Percentiles rank a stretch among this genome's conserved stretches.
These are phyloP conservation scores for Neonectria hederae DNA, from an alignment of 2,329 filamentous ascomycete species.

Conservation along the genomic window DNA sequence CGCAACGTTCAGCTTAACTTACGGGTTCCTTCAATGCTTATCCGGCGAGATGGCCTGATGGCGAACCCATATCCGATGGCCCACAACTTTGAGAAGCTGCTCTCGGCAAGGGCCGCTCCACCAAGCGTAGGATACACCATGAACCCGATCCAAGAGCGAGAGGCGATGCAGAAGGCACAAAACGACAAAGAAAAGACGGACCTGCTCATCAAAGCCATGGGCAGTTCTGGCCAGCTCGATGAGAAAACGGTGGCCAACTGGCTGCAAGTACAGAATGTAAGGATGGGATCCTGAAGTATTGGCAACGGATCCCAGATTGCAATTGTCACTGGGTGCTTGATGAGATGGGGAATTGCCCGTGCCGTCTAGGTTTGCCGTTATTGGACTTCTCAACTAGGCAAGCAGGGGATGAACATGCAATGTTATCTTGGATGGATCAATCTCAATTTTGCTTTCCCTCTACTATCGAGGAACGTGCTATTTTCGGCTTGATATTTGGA, in stretches of 20 bases:
- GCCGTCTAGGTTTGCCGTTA: neutral
- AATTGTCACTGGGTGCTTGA: neutral
- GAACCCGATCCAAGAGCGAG: constrained; percentile 59
- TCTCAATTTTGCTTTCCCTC: constrained; percentile 1
- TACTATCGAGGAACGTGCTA: neutral
- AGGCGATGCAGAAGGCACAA: constrained; percentile 57
- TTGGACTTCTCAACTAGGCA: neutral
- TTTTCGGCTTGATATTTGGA: neutral
- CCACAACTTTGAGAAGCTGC: constrained; percentile 56
- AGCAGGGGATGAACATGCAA: too few species aligned
- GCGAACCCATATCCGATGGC: constrained; percentile 54
- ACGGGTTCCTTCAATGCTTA: constrained; percentile 70
- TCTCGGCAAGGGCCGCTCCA: constrained; percentile 51
- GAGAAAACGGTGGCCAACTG: constrained; percentile 52
- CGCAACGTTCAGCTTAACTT: constrained; percentile 59
- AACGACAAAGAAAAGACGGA: constrained; percentile 55
- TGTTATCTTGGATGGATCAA: neutral
- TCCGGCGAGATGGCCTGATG: constrained; percentile 62
- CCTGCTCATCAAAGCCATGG: constrained; percentile 53
- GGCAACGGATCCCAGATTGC: neutral
- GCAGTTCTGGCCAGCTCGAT: constrained; percentile 48
- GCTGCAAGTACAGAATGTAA: constrained; percentile 41
- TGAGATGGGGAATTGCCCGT: neutral
- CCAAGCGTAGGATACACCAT: constrained; percentile 49
- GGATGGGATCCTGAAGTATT: constrained; percentile 20